phyloP scores from a whole-genome alignment of 768 basidiomycete genomes.

The Lactarius indigo region DNA sequence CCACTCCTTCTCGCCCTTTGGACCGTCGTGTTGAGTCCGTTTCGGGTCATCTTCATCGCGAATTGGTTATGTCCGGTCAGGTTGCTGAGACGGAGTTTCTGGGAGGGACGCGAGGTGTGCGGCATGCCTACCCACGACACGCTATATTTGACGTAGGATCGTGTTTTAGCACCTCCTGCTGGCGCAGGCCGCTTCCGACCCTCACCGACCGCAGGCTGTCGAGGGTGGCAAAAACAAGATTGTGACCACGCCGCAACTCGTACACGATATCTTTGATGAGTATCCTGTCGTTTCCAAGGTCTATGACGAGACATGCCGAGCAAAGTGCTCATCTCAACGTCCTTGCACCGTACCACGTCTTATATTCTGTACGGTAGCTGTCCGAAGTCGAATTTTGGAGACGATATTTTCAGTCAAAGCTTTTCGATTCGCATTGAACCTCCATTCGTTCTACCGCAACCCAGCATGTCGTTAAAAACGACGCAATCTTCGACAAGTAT shows the following conservation, averaged over 20 bases:
- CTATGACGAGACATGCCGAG: slow-evolving; percentile 86
- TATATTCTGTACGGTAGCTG: slow-evolving; percentile 47
- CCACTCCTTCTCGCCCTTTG: slow-evolving; percentile 42
- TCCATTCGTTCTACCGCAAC: slow-evolving; percentile 86
- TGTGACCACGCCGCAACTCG: slow-evolving; percentile 84
- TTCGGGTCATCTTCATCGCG: slow-evolving; percentile 67
- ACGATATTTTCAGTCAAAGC: slow-evolving; percentile 92
- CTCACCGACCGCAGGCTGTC: slow-evolving; percentile 79
- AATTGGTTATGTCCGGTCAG: slow-evolving; percentile 80
- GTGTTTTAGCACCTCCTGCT: slow-evolving; percentile 62
- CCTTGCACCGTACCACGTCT: background rate
- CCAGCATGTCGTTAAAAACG: slow-evolving; percentile 83
- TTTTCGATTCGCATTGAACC: slow-evolving; percentile 93
- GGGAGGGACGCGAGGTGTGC: slow-evolving; percentile 90
- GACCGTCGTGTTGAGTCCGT: slow-evolving; percentile 63
- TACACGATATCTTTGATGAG: slow-evolving; percentile 96
- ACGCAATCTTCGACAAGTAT: slow-evolving; percentile 93
- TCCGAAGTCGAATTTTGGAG: slow-evolving; percentile 94
- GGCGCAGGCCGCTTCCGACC: slow-evolving; percentile 70
- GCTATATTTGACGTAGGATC: slow-evolving; percentile 30
- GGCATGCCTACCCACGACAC: slow-evolving; percentile 18
- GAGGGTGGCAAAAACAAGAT: slow-evolving; percentile 86
- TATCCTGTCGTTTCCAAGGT: slow-evolving; percentile 93
- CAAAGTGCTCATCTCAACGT: slow-evolving; percentile 48
- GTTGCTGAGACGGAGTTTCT: slow-evolving; percentile 95